Percentiles rank a stretch among this genome's conserved stretches.
phyloP scores from a whole-genome alignment of 2,329 filamentous ascomycete genomes.

The Canariomyces notabilis region DNA sequence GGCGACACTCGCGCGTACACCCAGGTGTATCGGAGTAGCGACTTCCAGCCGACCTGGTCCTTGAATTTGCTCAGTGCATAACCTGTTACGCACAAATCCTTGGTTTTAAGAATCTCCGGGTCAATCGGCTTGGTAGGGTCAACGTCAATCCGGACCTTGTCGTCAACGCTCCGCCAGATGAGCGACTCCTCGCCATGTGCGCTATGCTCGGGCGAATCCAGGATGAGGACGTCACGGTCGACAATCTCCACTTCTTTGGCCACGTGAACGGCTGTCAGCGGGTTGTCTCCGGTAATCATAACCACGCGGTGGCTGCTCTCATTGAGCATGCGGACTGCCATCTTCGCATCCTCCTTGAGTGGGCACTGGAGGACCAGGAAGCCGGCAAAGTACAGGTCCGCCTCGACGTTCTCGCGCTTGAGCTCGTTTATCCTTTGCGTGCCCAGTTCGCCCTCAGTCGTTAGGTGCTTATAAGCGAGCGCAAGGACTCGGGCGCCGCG shows the following conservation, averaged over 20 bases:
- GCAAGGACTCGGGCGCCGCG: slow-evolving; percentile 92
- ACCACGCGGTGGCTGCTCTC: slow-evolving; percentile 97
- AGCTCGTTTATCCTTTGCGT: slow-evolving; percentile 85
- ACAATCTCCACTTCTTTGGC: slow-evolving; percentile 96
- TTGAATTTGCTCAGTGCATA: slow-evolving; percentile 89
- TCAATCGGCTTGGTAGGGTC: slow-evolving; percentile 79
- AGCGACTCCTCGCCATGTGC: slow-evolving; percentile 71
- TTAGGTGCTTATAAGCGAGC: slow-evolving; percentile 88
- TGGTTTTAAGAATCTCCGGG: slow-evolving; percentile 70
- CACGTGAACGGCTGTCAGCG: slow-evolving; percentile 91
- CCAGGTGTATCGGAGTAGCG: slow-evolving; percentile 85
- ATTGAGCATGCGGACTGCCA: slow-evolving; percentile 93
- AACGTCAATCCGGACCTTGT: slow-evolving; percentile 79
- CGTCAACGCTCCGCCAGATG: slow-evolving; percentile 93
- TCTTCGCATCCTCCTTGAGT: slow-evolving; percentile 91
- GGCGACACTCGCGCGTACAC: slow-evolving; percentile 97
- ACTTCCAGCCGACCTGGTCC: slow-evolving; percentile 67
- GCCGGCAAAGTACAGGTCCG: slow-evolving; percentile 79
- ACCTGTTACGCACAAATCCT: slow-evolving; percentile 93
- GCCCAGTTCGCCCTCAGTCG: slow-evolving; percentile 74
- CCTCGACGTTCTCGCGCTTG: slow-evolving; percentile 88
- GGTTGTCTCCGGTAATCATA: slow-evolving; percentile 99
- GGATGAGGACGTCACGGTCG: slow-evolving; percentile 87
- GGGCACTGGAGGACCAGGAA: slow-evolving; percentile 95
- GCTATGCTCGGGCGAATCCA: slow-evolving; percentile 91